Percentiles rank a stretch among this genome's conserved stretches.
phyloP scores from a whole-genome alignment of 164 flowering plant genomes.

The Stephania cephalantha region DNA sequence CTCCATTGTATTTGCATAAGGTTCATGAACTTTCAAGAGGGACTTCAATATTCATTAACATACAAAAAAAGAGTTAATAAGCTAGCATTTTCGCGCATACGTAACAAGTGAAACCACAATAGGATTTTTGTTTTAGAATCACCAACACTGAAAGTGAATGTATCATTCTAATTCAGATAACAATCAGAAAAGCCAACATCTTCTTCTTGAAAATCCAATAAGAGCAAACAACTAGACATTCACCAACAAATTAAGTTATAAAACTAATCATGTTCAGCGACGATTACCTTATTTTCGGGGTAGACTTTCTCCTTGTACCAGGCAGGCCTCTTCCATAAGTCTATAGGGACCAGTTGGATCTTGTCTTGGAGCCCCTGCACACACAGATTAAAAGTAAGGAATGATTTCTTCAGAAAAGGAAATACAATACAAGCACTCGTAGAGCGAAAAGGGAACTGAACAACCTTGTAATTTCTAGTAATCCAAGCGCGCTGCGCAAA shows the following conservation, averaged over 20 bases:
- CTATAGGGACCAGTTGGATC: slow-evolving; percentile 62
- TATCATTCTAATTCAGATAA: no score
- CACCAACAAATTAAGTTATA: not conserved
- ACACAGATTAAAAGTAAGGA: not conserved
- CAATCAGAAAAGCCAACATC: no score
- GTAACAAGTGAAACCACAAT: no score
- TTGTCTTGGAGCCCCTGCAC: slow-evolving; percentile 66
- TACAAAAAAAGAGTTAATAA: no score
- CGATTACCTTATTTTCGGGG: slow-evolving; percentile 55
- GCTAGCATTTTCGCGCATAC: no score
- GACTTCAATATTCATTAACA: no score
- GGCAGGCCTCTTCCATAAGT: slow-evolving; percentile 60
- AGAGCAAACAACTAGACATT: not conserved
- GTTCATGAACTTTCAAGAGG: no score
- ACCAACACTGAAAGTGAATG: no score
- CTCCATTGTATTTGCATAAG: no score
- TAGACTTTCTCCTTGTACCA: slow-evolving; percentile 94
- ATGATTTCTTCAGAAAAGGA: not conserved
- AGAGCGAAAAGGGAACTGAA: slow-evolving; percentile 1
- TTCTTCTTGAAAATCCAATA: no score
- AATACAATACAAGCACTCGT: not conserved
- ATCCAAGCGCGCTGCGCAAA: slow-evolving; percentile 86
- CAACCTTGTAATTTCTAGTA: slow-evolving; percentile 71
- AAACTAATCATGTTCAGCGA: not conserved
- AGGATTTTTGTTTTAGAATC: no score